Evolutionary conservation across 1,284 basidiomycete genomes (phyloP).

Genomic region (Hortiboletus rubellus): DNA sequence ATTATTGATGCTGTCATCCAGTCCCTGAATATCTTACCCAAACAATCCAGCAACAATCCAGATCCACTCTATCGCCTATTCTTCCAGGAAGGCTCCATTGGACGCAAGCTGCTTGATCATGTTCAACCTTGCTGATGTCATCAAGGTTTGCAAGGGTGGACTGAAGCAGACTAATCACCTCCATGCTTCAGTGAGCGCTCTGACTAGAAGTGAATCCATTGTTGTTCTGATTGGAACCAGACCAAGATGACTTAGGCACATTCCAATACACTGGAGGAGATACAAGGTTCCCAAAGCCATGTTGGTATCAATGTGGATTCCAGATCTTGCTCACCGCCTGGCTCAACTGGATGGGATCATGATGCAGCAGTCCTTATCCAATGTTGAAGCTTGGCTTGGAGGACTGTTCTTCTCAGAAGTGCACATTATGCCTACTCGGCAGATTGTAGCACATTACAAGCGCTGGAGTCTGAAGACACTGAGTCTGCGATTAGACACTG

Average conservation of each 20-base stretch:
- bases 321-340: too few species aligned
- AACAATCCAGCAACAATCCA: conserved; percentile 36
- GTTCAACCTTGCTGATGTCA: conserved; percentile 83
- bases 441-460: conserved; percentile 88
- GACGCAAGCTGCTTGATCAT: conserved; percentile 70
- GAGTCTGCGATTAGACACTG: conserved; percentile 76
- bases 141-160: conserved; percentile 81
- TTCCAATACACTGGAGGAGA: too few species aligned
- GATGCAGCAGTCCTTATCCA: conserved; percentile 59
- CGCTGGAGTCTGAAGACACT: conserved; percentile 42
- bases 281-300: too few species aligned
- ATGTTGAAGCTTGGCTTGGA: conserved; percentile 87
- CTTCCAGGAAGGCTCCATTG: conserved; percentile 83
- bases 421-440: conserved; percentile 91
- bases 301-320: too few species aligned
- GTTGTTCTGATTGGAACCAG: too few species aligned
- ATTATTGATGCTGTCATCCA: conserved; percentile 1
- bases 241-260: too few species aligned
- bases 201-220: conserved; percentile 73
- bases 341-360: conserved; percentile 36
- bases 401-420: conserved; percentile 95
- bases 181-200: conserved; percentile 79
- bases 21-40: too few species aligned
- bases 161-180: conserved; percentile 95
- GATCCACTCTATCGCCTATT: conserved; percentile 89